Evolutionary conservation across 768 basidiomycete genomes (phyloP), one percentile per base, ranked within the genome.

Genomic region (Lactarius quietus): DNA sequence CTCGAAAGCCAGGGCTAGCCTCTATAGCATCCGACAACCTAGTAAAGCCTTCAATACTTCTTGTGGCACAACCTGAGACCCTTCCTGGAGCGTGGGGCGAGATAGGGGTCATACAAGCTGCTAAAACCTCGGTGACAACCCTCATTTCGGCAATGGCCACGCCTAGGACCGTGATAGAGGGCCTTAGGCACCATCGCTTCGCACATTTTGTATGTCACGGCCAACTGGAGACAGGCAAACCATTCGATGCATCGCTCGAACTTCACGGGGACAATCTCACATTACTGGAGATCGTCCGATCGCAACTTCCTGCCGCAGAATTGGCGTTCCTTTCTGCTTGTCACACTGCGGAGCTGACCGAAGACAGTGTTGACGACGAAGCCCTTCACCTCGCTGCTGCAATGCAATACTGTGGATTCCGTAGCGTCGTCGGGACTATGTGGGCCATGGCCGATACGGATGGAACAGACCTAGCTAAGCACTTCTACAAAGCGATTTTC

Each of bases 11-110:
- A 0, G n/a, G 39, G 3, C 18, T 31, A 45, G 10, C 15, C 1
- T 9, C 10, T 10, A 12, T 6, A 1, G 33, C 3, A 2, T 12
- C 12, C 6, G 53, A 39, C 15, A 54, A 33, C 33, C 8, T 33
- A n/a, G n/a, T n/a, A 4, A 33, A 62, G 41, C 61, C 61, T 43
- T 62, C 61, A 7, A 29, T 62, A 1, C 53, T 62, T 23, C 61
- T 62, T 8, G 39, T 62, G 6, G 23, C 23, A 26, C 61, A 62
- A 17, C 61, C 53, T 23, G 39, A 26, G 5, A 31, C 29, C 29
- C 39, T 62, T 2, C 20, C 14, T 20, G 23, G 39, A 20, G 61
- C 61, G 41, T 35, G 14, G 8, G 53, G 29, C 10, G 64, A 61
- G 10, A 61, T 62, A n/a, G 3, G 39, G 6, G 20, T 51, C 18